Percentiles rank a stretch among this genome's conserved stretches.
These are phyloP conservation scores for Trifolium pratense DNA, from an alignment of 306 rosid genomes.

Conservation along the genomic window DNA sequence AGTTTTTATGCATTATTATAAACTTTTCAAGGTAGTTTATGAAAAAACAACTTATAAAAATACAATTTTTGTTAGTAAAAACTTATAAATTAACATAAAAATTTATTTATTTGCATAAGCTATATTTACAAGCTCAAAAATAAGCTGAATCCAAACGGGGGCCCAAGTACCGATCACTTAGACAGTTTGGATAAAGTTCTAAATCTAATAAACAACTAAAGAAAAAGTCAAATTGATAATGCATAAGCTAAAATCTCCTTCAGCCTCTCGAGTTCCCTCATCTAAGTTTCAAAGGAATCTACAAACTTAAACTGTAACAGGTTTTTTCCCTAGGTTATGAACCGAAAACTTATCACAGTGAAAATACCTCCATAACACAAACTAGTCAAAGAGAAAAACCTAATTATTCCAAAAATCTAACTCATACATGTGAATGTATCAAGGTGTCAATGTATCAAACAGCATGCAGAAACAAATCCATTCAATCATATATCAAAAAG, in stretches of 20 bases:
- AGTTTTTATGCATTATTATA: too few species aligned
- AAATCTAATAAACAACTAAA: background rate
- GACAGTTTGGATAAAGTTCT: background rate
- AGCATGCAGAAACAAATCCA: conserved; percentile 4
- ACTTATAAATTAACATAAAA: too few species aligned
- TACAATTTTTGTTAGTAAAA: too few species aligned
- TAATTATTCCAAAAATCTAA: background rate
- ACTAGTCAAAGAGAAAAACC: background rate
- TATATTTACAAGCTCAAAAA: too few species aligned
- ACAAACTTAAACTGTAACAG: background rate
- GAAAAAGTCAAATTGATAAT: background rate
- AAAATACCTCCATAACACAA: background rate
- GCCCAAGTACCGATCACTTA: conserved; percentile 5
- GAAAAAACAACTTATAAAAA: too few species aligned
- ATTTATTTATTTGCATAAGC: too few species aligned
- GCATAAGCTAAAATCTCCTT: conserved; percentile 2
- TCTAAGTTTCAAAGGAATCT: background rate
- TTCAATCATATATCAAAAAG: conserved; percentile 9
- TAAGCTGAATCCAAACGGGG: too few species aligned
- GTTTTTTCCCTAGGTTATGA: background rate
- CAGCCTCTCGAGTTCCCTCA: background rate
- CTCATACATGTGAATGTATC: background rate
- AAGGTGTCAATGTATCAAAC: background rate
- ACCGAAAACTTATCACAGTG: background rate
- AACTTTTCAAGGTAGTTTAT: too few species aligned